These are phyloP conservation scores for Themeda triandra DNA, from an alignment of 176 grass and related monocot genomes.

Conservation along the genomic window DNA sequence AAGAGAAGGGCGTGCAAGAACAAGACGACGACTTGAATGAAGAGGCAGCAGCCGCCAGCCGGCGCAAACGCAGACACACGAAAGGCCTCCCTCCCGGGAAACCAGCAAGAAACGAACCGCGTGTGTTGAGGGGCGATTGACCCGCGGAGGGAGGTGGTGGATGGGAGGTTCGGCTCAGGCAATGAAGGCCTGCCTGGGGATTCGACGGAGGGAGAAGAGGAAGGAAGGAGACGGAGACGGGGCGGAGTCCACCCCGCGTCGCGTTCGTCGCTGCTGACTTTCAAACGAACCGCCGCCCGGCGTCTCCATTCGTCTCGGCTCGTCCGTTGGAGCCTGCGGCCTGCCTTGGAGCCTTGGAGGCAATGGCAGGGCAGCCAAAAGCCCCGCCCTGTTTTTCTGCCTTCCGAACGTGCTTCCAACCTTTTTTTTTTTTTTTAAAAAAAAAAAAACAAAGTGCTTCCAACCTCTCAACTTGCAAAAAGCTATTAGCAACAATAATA, in stretches of 20 bases:
- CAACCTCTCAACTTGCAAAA: no score
- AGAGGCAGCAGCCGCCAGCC: no score
- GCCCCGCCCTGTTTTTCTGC: no score
- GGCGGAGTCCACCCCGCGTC: constrained; percentile 30
- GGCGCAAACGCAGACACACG: not conserved
- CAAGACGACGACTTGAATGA: not conserved
- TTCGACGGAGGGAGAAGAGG: not conserved
- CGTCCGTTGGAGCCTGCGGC: not conserved
- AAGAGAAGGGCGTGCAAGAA: not conserved
- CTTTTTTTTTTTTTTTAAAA: no score
- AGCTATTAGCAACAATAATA: no score
- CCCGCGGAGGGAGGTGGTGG: not conserved
- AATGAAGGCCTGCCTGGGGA: no score
- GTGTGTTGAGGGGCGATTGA: not conserved
- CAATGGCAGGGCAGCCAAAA: no score
- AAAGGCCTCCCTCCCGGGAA: not conserved
- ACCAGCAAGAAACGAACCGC: not conserved
- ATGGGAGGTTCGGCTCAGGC: not conserved
- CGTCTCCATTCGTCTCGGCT: not conserved
- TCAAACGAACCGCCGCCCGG: not conserved
- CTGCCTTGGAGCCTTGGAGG: no score
- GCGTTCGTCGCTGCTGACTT: constrained; percentile 56
- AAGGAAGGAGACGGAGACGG: not conserved
- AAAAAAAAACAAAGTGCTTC: no score
- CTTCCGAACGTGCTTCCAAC: no score